phyloP scores from a whole-genome alignment of 306 rosid genomes.

The Ormosia emarginata region DNA sequence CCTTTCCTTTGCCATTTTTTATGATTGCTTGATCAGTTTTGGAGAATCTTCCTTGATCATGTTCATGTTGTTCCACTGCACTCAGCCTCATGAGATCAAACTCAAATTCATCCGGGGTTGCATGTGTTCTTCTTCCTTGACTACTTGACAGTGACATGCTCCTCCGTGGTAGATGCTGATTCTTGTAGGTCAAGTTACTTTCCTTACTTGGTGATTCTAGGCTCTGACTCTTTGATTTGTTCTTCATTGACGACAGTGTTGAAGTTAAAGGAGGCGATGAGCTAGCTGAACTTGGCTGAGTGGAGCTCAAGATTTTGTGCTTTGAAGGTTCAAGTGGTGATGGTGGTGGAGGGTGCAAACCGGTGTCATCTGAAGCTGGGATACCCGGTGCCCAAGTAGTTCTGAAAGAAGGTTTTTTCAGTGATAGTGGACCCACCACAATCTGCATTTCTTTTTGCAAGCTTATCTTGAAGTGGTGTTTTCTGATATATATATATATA shows the following conservation, averaged over 20 bases:
- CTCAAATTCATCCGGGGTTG: constrained; percentile 50
- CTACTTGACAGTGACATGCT: constrained; percentile 46
- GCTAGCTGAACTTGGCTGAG: constrained; percentile 45
- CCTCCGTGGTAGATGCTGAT: constrained; percentile 19
- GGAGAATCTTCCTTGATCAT: constrained; percentile 15
- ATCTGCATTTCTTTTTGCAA: constrained; percentile 52
- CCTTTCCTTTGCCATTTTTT: constrained; percentile 16
- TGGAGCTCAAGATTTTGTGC: constrained; percentile 46
- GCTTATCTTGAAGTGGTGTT: not conserved
- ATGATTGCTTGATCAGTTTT: not conserved
- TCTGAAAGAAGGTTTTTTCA: constrained; percentile 24
- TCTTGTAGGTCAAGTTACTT: constrained; percentile 17
- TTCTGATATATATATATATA: not conserved
- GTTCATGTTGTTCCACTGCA: not conserved
- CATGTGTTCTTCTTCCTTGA: constrained; percentile 44
- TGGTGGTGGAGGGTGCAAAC: not conserved
- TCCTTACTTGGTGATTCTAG: constrained; percentile 27
- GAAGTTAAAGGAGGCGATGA: constrained; percentile 43
- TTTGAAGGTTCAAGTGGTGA: constrained; percentile 43
- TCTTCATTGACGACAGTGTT: constrained; percentile 24
- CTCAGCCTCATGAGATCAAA: constrained; percentile 43
- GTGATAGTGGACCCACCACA: constrained; percentile 51
- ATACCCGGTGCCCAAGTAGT: not conserved
- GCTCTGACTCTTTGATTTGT: constrained; percentile 19
- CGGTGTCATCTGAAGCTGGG: no score